Evolutionary conservation across 2,329 filamentous ascomycete species (phyloP), one percentile per base, ranked within the genome.

Genomic region (Aureobasidium lini): DNA sequence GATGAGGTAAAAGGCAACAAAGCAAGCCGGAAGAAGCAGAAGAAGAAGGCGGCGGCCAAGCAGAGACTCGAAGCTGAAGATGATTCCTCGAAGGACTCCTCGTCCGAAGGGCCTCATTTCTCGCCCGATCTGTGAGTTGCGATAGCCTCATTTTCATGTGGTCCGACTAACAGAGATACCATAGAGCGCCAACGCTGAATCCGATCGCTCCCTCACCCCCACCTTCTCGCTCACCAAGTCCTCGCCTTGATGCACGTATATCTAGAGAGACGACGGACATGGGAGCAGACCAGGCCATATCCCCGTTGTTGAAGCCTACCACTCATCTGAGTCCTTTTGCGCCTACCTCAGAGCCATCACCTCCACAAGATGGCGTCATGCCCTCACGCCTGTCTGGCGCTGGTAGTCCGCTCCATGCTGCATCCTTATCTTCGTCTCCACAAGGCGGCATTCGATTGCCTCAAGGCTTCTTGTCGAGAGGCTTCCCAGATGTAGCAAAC

Each of bases 31-130:
- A 62, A 62, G 57, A 57, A 62, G 50, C 61, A 62, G 53, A 61
- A 62, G 53, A 63, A 62, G 50, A 61, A 57, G 59, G 46, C 34
- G 59, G 46, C 34, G 37, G 59, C 43, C 61, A 63, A 56, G 57
- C 60, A 48, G 52, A 61, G 47, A 56, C 18, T 48, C 18, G 57
- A 57, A 15, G 56, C 44, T 18, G 57, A 57, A 23, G 56, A 57
- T 43, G 53, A 62, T 18, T 47, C 23, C 39, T 15, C 57, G 23
- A 61, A 59, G 39, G 62, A 62, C 28, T 57, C 49, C 18, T 52
- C 58, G 32, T 61, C 61, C 39, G 60, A 60, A n/a, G 59, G 54
- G 7, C 60, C 57, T 40, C 49, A 56, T 13, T 31, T 60, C 34
- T 60, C 37, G 37, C 57, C 58, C 40, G 60, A 62, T 16, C 39